A percentile compares a stretch with the other conserved stretches of the same genome.
These are phyloP conservation scores for Candida ponderosae DNA, from an alignment of 805 yeast genomes.

Conservation along the genomic window DNA sequence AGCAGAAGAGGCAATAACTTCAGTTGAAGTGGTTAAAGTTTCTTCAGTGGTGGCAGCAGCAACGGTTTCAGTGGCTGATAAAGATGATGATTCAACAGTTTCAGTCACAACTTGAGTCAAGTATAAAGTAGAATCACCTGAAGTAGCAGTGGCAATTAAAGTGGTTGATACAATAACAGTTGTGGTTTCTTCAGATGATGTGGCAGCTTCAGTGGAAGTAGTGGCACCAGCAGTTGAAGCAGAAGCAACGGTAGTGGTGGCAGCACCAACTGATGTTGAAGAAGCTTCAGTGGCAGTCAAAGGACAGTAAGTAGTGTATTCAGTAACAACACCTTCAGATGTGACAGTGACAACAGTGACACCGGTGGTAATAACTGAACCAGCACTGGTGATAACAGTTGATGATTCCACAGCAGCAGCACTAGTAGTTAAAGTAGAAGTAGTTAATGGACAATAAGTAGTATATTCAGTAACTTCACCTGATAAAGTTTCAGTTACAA, in stretches of 20 bases:
- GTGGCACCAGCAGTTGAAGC: too few relatives aligned
- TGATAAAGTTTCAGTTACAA: background rate
- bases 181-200: too few relatives aligned
- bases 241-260: background rate
- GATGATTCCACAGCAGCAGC: background rate
- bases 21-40: too few relatives aligned
- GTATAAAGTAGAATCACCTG: background rate
- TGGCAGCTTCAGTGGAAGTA: too few relatives aligned
- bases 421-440: too few relatives aligned
- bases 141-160: slow-evolving; percentile 1
- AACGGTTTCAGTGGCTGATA: too few relatives aligned
- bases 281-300: slow-evolving; percentile 6
- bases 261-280: background rate
- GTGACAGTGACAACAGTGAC: background rate
- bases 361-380: background rate
- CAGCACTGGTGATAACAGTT: background rate
- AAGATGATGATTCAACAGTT: slow-evolving; percentile 1
- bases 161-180: slow-evolving; percentile 1
- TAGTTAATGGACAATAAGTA: background rate
- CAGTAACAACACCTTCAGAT: slow-evolving; percentile 19
- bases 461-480: background rate
- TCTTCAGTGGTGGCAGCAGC: too few relatives aligned
- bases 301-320: slow-evolving; percentile 31
- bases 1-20: too few relatives aligned
- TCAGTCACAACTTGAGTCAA: background rate